Evolutionary conservation across 2,329 filamentous ascomycete genomes (phyloP).

Genomic region (Aspergillus ruber): DNA sequence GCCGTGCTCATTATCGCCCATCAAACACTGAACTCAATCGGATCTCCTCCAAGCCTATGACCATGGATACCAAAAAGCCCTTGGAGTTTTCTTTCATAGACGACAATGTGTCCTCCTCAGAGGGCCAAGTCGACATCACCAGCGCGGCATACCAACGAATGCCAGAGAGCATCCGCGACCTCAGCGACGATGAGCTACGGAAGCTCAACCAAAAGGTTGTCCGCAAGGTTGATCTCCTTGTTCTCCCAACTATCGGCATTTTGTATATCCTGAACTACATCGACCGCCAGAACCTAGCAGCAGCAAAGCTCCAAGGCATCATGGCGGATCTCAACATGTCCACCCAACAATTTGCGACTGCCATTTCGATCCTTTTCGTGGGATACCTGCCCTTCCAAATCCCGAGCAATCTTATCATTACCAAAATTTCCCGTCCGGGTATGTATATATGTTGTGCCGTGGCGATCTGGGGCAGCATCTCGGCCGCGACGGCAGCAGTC

Average conservation of each 20-base stretch:
- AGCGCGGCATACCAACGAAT: conserved; percentile 13
- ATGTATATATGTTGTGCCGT: conserved; percentile 50
- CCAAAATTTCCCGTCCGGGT: conserved; percentile 45
- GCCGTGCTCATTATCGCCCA: too few relatives aligned
- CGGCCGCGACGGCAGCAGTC: conserved; percentile 41
- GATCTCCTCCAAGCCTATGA: too few relatives aligned
- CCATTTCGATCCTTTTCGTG: conserved; percentile 21
- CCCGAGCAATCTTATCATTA: conserved; percentile 47
- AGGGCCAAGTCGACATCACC: conserved; percentile 13
- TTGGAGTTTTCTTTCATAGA: conserved; percentile 3
- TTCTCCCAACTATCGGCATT: conserved; percentile 28
- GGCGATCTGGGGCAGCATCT: conserved; percentile 54
- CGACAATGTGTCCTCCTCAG: conserved; percentile 16
- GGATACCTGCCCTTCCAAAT: conserved; percentile 30
- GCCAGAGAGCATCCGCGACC: conserved; percentile 18
- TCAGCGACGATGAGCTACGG: conserved; percentile 16
- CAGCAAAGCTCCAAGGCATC: conserved; percentile 37
- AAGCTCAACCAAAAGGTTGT: conserved; percentile 18
- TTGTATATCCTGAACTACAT: conserved; percentile 39
- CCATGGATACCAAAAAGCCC: conserved; percentile 14
- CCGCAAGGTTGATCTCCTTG: conserved; percentile 25
- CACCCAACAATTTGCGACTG: conserved; percentile 27
- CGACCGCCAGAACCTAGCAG: conserved; percentile 33
- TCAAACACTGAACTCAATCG: too few relatives aligned
- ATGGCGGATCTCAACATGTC: conserved; percentile 35